Percentiles rank a stretch among this genome's conserved stretches.
Conservation (phyloP, 495 filamentous ascomycete species). For the Chaetomium fimeti region DNA sequence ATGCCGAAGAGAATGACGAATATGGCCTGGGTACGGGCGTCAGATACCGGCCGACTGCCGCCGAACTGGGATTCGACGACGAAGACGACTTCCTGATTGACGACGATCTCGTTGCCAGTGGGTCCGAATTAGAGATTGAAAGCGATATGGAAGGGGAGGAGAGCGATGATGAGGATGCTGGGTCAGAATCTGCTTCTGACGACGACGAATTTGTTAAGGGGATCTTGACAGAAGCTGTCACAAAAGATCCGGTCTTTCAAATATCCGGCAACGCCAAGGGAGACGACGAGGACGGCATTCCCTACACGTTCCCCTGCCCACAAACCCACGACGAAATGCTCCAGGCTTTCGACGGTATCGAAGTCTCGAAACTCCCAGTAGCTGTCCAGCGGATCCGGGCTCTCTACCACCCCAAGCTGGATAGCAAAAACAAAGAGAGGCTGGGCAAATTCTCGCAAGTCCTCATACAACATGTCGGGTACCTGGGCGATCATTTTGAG, state of each 20-base stretch:
- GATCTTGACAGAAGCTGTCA: conserved; percentile 55
- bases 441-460: conserved; percentile 70
- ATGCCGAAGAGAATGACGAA: conserved; percentile 51
- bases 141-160: conserved; percentile 55
- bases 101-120: conserved; percentile 74
- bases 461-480: conserved; percentile 75
- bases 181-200: conserved; percentile 33
- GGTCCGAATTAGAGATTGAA: conserved; percentile 60
- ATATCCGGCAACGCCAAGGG: conserved; percentile 31
- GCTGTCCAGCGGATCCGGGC: conserved; percentile 87
- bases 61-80: conserved; percentile 68
- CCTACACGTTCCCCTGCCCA: conserved; percentile 84
- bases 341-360: conserved; percentile 56
- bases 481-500: conserved; percentile 54
- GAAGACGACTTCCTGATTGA: conserved; percentile 92
- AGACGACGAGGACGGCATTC: conserved; percentile 54
- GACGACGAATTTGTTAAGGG: conserved; percentile 69
- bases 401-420: conserved; percentile 83
- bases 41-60: conserved; percentile 44
- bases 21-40: conserved; percentile 58
- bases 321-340: conserved; percentile 72
- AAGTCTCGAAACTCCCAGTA: conserved; percentile 64
- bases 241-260: conserved; percentile 46
- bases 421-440: conserved; percentile 77
- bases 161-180: conserved; percentile 42